Evolutionary conservation across 495 filamentous ascomycete genomes (phyloP).

Genomic region (Neurospora sp.): DNA sequence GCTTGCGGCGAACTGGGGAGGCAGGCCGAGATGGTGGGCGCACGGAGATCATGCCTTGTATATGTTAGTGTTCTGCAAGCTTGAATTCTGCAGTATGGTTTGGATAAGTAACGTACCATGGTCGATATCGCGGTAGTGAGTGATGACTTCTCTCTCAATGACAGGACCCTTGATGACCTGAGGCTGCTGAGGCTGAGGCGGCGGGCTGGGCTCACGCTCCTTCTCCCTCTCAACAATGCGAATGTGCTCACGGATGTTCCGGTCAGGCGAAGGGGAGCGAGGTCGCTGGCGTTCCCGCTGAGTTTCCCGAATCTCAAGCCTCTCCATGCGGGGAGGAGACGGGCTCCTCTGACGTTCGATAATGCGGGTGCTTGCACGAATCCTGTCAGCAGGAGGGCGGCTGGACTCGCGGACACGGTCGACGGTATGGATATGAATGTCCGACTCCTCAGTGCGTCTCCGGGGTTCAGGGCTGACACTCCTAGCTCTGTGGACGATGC

Average conservation of each 20-base stretch:
- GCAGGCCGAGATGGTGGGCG: conserved; percentile 40
- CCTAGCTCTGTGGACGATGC: conserved; percentile 20
- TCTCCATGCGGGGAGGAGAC: conserved; percentile 17
- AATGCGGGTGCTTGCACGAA: conserved; percentile 15
- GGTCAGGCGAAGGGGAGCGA: conserved; percentile 32
- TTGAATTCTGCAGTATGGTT: background rate
- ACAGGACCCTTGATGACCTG: conserved; percentile 52
- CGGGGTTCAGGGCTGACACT: conserved; percentile 22
- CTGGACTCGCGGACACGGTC: conserved; percentile 20
- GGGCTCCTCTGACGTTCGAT: conserved; percentile 18
- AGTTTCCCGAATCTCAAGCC: conserved; percentile 29
- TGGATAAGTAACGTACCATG: conserved; percentile 49
- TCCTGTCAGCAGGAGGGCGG: conserved; percentile 17
- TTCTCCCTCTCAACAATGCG: conserved; percentile 34
- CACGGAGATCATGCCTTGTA: conserved; percentile 30
- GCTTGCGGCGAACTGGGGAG: conserved; percentile 24
- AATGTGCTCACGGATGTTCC: conserved; percentile 25
- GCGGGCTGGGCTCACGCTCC: conserved; percentile 34
- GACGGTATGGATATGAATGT: conserved; percentile 18
- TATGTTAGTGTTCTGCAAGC: conserved; percentile 4
- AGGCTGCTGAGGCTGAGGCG: conserved; percentile 42
- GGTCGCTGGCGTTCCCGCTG: conserved; percentile 29
- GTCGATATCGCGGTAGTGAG: conserved; percentile 79
- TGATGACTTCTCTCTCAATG: conserved; percentile 73
- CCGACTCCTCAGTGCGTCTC: conserved; percentile 16